Percentiles rank a stretch among this genome's conserved stretches.
Evolutionary conservation across 768 basidiomycete species (phyloP).

Genomic region (Pisolithus sp.): DNA sequence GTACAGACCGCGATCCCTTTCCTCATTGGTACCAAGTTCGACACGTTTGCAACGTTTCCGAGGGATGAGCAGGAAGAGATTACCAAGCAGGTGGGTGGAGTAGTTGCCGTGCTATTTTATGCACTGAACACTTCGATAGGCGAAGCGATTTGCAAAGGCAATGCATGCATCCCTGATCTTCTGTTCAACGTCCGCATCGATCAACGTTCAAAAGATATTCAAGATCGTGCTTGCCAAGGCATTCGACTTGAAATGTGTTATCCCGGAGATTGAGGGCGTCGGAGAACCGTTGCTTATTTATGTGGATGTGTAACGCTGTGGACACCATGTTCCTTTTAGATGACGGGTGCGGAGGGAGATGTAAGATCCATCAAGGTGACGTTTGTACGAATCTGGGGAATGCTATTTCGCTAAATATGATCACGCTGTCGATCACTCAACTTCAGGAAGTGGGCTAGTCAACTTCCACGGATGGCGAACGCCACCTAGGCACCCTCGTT

Average conservation of each 20-base stretch:
- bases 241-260: conserved; percentile 97
- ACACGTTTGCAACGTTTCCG: conserved; percentile 92
- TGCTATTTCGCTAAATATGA: conserved; percentile 14
- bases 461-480: conserved; percentile 7
- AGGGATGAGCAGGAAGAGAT: conserved; percentile 99
- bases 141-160: conserved; percentile 95
- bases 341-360: conserved; percentile 10
- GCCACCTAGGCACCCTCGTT: conserved; percentile 12
- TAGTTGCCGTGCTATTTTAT: conserved; percentile 3
- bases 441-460: conserved; percentile 13
- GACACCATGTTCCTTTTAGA: conserved; percentile 18
- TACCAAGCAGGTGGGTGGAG: conserved; percentile 75
- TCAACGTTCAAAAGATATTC: conserved; percentile 99
- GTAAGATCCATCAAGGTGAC: conserved; percentile 24
- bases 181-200: conserved; percentile 96
- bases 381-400: conserved; percentile 18
- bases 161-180: conserved; percentile 99
- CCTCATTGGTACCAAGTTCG: conserved; percentile 97
- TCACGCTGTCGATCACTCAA: conserved; percentile 2
- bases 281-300: conserved; percentile 95
- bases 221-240: conserved; percentile 96
- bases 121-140: conserved; percentile 39
- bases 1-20: conserved; percentile 94
- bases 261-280: conserved; percentile 94
- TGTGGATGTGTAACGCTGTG: conserved; percentile 52